phyloP scores from a whole-genome alignment of 805 yeast genomes.

The Starmerella bacillaris region DNA sequence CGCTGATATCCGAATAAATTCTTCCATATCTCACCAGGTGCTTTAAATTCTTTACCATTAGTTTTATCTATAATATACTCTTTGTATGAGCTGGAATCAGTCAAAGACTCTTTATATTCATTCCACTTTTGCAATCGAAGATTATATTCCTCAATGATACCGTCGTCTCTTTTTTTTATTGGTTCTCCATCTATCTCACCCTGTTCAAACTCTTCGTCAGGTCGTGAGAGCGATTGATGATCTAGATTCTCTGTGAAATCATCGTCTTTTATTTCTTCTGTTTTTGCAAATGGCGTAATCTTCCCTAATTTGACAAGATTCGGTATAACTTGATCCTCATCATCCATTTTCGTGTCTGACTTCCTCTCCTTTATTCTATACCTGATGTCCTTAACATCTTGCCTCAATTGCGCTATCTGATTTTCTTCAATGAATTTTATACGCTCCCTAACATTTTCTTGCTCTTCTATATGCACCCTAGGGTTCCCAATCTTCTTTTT shows the following conservation, averaged over 20 bases:
- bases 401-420: constrained; percentile 36
- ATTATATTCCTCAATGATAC: constrained; percentile 51
- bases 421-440: constrained; percentile 20
- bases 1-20: constrained; percentile 81
- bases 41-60: constrained; percentile 35
- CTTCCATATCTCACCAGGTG: constrained; percentile 85
- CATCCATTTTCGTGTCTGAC: constrained; percentile 31
- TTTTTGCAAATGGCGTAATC: constrained; percentile 71
- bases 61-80: constrained; percentile 33
- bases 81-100: constrained; percentile 8
- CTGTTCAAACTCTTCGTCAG: constrained; percentile 15
- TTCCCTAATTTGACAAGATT: constrained; percentile 68
- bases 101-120: constrained; percentile 16
- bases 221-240: constrained; percentile 8
- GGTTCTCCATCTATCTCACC: constrained; percentile 16
- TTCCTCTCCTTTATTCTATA: constrained; percentile 27
- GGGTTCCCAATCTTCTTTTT: constrained; percentile 34
- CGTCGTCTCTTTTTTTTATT: constrained; percentile 59
- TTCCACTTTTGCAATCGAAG: constrained; percentile 45
- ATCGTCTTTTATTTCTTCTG: constrained; percentile 14
- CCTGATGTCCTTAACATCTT: constrained; percentile 47
- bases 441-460: not conserved
- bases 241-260: constrained; percentile 18
- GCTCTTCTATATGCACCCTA: constrained; percentile 24
- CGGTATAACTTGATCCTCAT: constrained; percentile 51